Conservation (phyloP, 257 asterid species). For the Solanum pimpinellifolium region DNA sequence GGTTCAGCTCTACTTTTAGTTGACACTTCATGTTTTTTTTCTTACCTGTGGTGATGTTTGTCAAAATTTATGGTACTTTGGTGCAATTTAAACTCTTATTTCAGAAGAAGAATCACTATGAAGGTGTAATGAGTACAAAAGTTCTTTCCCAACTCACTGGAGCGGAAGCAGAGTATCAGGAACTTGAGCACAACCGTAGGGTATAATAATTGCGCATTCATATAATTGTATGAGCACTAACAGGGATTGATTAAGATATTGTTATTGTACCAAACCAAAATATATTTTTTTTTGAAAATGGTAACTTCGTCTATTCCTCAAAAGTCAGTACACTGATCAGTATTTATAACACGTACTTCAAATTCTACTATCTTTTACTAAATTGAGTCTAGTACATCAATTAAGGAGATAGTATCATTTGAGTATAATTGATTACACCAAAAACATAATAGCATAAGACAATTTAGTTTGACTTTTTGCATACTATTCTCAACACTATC, state of each 20-base stretch:
- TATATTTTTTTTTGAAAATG: too few relatives aligned
- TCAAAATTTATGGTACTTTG: neutral
- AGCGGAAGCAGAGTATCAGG: slow-evolving; percentile 39
- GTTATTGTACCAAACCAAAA: neutral
- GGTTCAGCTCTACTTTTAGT: slow-evolving; percentile 22
- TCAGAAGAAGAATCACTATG: slow-evolving; percentile 59
- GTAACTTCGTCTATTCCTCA: too few relatives aligned
- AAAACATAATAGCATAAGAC: too few relatives aligned
- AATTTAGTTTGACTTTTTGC: too few relatives aligned
- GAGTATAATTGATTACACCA: too few relatives aligned
- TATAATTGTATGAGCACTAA: neutral
- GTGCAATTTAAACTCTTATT: neutral
- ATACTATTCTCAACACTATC: too few relatives aligned
- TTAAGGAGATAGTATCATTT: too few relatives aligned
- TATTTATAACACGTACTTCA: too few relatives aligned
- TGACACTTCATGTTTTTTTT: slow-evolving; percentile 3
- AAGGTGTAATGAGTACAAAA: slow-evolving; percentile 34
- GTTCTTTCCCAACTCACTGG: slow-evolving; percentile 41
- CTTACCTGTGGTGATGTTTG: neutral
- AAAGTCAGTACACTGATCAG: too few relatives aligned
- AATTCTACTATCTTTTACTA: too few relatives aligned
- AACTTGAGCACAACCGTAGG: slow-evolving; percentile 57
- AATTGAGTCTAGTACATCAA: too few relatives aligned
- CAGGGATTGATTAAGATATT: neutral
- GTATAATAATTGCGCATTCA: slow-evolving; percentile 17